Conservation (phyloP, 495 filamentous ascomycete genomes). For the Hyaloscypha variabilis region DNA sequence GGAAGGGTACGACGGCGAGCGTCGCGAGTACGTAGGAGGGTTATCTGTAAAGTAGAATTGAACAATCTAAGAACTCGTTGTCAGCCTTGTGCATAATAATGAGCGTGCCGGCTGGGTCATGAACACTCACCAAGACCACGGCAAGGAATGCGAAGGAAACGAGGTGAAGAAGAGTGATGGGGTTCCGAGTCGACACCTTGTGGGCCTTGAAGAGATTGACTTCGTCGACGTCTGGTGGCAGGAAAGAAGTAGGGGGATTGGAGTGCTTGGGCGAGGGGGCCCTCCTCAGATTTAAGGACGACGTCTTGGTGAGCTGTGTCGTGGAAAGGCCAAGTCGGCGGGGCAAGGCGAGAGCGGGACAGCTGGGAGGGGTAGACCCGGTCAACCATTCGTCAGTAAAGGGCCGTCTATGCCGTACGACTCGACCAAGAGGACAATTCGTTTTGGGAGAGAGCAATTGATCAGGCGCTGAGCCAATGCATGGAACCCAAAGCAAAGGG, state of each 20-base stretch:
- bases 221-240: constrained; percentile 13
- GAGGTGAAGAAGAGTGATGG: constrained; percentile 37
- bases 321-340: constrained; percentile 31
- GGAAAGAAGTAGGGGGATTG: constrained; percentile 15
- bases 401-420: constrained; percentile 22
- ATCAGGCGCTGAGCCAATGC: background rate
- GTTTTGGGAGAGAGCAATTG: constrained; percentile 11
- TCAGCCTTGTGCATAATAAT: constrained; percentile 1
- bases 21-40: constrained; percentile 15
- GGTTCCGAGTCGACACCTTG: constrained; percentile 29
- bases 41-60: constrained; percentile 29
- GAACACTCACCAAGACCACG: constrained; percentile 48
- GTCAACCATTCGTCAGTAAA: constrained; percentile 17
- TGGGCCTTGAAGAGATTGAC: constrained; percentile 18
- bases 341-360: constrained; percentile 12
- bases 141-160: constrained; percentile 45
- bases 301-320: constrained; percentile 27
- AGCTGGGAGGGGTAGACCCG: constrained; percentile 11
- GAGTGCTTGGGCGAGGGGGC: constrained; percentile 25
- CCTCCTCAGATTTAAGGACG: constrained; percentile 32
- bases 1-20: constrained; percentile 13
- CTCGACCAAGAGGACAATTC: background rate
- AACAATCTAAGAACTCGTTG: constrained; percentile 20
- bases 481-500: constrained; percentile 3
- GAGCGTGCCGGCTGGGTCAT: background rate